Evolutionary conservation across 345 rosid genomes (phyloP), one percentile per base, ranked within the genome.

Genomic region (Eucalyptus paniculata): DNA sequence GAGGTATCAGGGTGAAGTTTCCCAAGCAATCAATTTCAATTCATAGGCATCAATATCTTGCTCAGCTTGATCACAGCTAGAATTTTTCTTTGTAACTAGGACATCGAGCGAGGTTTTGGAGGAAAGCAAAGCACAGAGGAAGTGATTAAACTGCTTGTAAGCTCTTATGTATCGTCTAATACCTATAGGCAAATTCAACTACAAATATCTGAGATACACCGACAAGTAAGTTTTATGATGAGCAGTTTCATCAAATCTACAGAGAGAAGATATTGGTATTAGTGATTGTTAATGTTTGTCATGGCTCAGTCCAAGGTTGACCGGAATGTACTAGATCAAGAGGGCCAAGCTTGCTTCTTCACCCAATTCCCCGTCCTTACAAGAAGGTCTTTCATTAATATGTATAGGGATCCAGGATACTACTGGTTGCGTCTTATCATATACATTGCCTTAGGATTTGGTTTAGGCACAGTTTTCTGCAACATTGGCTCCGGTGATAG

Each of bases 321-420:
- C 85, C 49, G 17, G 47, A 40, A 26, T 37, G 77, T 58, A 50
- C 12, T 90, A 86, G 90, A 92, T 89, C 85, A 87, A 28, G 90
- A 88, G 87, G 87, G 45, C n/a, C 92, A 86, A 40, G 92, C 94
- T 12, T 42, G 91, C 77, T 92, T 94, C 91, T 53, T 90, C 30
- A 92, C 88, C 11, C 96, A 95, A 87, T 87, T 92, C 23, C 15
- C 87, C 2, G 87, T 92, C 56, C 92, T 95, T 4, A 94, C 93
- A 9, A 92, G 87, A 87, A 91, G 96, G 91, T 95, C 97, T 3
- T 95, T 90, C 19, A 88, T 95, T 51, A 94, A 95, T 92, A 95
- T 95, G 96, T 93, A 91, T n/a, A 94, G 96, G 7, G 96, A 94
- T 72, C 88, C 92, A 60, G 96, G 96, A 49, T 95, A 94, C 88